These are phyloP conservation scores for Hysterangium stoloniferum DNA, from an alignment of 768 basidiomycete species.

Conservation along the genomic window DNA sequence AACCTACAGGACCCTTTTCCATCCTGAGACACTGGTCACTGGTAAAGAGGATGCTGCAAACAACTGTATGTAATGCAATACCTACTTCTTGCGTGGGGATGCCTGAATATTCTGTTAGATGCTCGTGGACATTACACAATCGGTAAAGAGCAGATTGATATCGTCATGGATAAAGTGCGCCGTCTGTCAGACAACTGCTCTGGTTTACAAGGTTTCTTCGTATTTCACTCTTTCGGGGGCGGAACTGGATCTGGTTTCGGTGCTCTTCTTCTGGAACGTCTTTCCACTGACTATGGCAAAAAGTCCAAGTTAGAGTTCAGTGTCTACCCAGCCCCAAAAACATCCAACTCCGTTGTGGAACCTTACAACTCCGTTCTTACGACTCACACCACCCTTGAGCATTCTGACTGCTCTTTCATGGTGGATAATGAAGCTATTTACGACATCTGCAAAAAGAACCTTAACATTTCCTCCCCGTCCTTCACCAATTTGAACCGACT, in stretches of 20 bases:
- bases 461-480: slow-evolving; percentile 77
- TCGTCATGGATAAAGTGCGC: slow-evolving; percentile 94
- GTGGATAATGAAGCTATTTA: slow-evolving; percentile 99
- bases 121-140: slow-evolving; percentile 99
- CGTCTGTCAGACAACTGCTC: slow-evolving; percentile 96
- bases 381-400: slow-evolving; percentile 97
- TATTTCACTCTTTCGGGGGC: slow-evolving; percentile 99
- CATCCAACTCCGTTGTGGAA: slow-evolving; percentile 95
- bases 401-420: slow-evolving; percentile 99
- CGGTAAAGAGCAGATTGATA: slow-evolving; percentile 97
- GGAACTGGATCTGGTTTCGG: slow-evolving; percentile 99
- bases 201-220: slow-evolving; percentile 98
- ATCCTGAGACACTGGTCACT: slow-evolving; percentile 96
- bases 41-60: slow-evolving; percentile 99
- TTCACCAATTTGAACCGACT: slow-evolving; percentile 93
- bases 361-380: slow-evolving; percentile 98
- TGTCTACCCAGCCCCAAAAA: slow-evolving; percentile 91
- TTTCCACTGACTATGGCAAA: slow-evolving; percentile 98
- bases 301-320: slow-evolving; percentile 99
- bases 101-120: too few species aligned
- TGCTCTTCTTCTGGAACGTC: slow-evolving; percentile 91
- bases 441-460: slow-evolving; percentile 97
- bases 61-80: slow-evolving; percentile 62
- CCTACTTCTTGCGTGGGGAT: too few species aligned
- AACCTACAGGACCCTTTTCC: slow-evolving; percentile 94